These are phyloP conservation scores for Syzygium jambos DNA, from an alignment of 345 rosid genomes.

Conservation along the genomic window DNA sequence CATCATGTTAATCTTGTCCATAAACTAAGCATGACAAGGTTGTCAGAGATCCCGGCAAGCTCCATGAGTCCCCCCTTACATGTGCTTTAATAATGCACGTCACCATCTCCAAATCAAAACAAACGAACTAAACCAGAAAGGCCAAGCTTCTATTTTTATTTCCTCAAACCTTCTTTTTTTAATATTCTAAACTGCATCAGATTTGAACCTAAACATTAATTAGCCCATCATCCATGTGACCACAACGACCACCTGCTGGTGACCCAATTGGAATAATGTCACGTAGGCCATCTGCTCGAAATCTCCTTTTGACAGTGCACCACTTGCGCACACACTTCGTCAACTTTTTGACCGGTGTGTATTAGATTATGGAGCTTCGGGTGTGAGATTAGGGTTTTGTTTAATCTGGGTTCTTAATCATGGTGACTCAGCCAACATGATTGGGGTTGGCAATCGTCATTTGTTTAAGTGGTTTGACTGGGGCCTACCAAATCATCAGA, in stretches of 20 bases:
- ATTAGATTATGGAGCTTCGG: not conserved
- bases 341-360: not conserved
- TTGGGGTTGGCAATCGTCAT: not conserved
- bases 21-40: not conserved
- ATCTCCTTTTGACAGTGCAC: not conserved
- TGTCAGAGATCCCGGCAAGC: not conserved
- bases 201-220: not conserved
- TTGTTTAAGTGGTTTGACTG: not conserved
- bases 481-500: not conserved
- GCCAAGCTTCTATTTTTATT: not conserved
- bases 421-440: not conserved
- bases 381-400: not conserved
- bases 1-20: not conserved
- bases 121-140: not conserved
- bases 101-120: not conserved
- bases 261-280: not conserved
- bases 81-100: not conserved
- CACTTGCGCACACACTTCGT: not conserved
- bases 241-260: not conserved
- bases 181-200: not conserved
- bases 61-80: not conserved
- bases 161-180: not conserved
- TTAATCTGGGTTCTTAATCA: not conserved
- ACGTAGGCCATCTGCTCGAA: not conserved
- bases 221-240: not conserved